phyloP scores from a whole-genome alignment of 306 rosid genomes.

The Cajanus cajan region DNA sequence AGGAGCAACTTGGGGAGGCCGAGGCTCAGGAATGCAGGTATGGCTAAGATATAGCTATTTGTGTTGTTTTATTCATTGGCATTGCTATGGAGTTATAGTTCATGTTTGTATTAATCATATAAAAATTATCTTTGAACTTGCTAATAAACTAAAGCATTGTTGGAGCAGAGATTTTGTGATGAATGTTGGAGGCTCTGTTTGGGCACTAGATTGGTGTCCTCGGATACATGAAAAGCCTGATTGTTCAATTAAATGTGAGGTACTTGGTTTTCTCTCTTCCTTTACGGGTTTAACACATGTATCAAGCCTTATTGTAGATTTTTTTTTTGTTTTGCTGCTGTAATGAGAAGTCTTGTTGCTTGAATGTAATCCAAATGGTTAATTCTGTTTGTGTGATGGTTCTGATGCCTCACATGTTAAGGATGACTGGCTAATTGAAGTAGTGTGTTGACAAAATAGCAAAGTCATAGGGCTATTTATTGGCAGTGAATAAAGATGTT shows the following conservation, averaged over 20 bases:
- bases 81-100: neutral
- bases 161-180: too few species aligned
- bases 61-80: conserved; percentile 16
- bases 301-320: too few species aligned
- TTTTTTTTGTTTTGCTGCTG: neutral
- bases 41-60: too few species aligned
- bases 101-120: neutral
- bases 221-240: conserved; percentile 49
- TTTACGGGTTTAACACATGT: too few species aligned
- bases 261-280: conserved; percentile 31
- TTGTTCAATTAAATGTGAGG: conserved; percentile 85
- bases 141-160: too few species aligned
- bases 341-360: neutral
- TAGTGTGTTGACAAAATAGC: too few species aligned
- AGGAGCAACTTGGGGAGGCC: too few species aligned
- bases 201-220: conserved; percentile 98
- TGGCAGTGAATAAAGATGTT: too few species aligned
- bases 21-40: too few species aligned
- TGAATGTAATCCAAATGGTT: conserved; percentile 17
- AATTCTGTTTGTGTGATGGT: neutral
- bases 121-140: neutral
- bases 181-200: conserved; percentile 86
- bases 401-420: neutral
- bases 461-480: too few species aligned
- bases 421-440: neutral